A percentile compares a stretch with the other conserved stretches of the same genome.
These are phyloP conservation scores for Mollisia scopiformis DNA, from an alignment of 2,329 filamentous ascomycete species.

Conservation along the genomic window DNA sequence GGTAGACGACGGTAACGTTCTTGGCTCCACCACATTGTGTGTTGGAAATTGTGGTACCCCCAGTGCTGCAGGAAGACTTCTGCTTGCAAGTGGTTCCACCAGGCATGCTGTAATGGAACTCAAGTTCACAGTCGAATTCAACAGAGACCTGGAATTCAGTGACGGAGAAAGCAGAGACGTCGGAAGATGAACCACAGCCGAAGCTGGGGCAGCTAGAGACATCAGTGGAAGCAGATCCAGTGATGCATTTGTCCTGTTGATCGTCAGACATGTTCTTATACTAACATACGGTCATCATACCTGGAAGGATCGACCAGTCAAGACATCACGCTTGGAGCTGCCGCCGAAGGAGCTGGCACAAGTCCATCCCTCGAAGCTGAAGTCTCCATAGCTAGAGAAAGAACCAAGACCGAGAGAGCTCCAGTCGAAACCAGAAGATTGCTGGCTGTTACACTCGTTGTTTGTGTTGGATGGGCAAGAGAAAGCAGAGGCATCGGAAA, in stretches of 20 bases:
- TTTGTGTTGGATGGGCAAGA: constrained; percentile 71
- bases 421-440: constrained; percentile 76
- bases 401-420: constrained; percentile 59
- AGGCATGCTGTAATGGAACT: constrained; percentile 86
- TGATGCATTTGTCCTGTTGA: constrained; percentile 58
- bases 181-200: constrained; percentile 50
- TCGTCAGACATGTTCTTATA: neutral
- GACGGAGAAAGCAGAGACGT: constrained; percentile 68
- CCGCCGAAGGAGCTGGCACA: constrained; percentile 61
- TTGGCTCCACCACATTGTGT: constrained; percentile 90
- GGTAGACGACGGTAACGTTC: constrained; percentile 73
- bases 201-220: constrained; percentile 59
- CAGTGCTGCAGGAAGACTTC: constrained; percentile 65
- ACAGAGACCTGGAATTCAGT: constrained; percentile 72
- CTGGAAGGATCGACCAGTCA: constrained; percentile 43
- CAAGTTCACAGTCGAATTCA: constrained; percentile 76
- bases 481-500: constrained; percentile 58
- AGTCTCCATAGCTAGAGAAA: constrained; percentile 70
- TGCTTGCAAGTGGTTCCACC: constrained; percentile 85
- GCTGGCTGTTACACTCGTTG: constrained; percentile 75
- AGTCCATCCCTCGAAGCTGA: constrained; percentile 73
- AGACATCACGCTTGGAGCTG: constrained; percentile 56
- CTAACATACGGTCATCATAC: neutral
- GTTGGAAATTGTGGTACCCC: constrained; percentile 76
- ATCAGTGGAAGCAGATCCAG: constrained; percentile 51